Evolutionary conservation across 352 stramenopile genomes (phyloP).

Genomic region (Thraustotheca clavata): DNA sequence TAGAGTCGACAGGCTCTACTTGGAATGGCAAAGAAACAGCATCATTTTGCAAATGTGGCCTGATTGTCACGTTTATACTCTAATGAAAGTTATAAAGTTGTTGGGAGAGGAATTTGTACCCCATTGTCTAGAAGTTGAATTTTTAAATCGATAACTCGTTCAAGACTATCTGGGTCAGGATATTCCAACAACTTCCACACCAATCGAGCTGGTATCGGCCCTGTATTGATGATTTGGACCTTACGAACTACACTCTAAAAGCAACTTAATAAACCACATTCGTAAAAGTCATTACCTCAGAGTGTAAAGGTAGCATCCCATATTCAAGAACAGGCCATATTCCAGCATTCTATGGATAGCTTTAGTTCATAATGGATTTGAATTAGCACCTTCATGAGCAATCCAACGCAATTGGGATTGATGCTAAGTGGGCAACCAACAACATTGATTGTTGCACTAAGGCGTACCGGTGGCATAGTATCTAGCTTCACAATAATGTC

Average conservation of each 20-base stretch:
- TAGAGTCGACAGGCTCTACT: constrained; percentile 23
- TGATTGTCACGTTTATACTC: constrained; percentile 5
- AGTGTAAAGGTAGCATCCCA: constrained; percentile 5
- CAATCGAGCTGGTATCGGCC: constrained; percentile 42
- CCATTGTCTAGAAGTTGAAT: not conserved
- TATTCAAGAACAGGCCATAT: constrained; percentile 11
- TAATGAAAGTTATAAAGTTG: not conserved
- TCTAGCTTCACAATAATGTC: constrained; percentile 46
- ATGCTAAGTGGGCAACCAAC: constrained; percentile 47
- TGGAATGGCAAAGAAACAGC: constrained; percentile 32
- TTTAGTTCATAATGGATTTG: not conserved
- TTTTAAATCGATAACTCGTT: constrained; percentile 3
- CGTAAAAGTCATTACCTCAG: not conserved
- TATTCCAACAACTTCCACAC: constrained; percentile 50
- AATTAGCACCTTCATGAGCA: constrained; percentile 26
- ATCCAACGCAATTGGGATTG: constrained; percentile 57
- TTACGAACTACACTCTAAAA: constrained; percentile 30
- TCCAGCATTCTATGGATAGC: not conserved
- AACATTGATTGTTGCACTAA: constrained; percentile 44
- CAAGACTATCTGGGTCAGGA: constrained; percentile 9
- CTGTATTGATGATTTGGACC: constrained; percentile 59
- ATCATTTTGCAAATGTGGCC: constrained; percentile 9
- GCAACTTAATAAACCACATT: not conserved
- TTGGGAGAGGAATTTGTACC: too few species aligned
- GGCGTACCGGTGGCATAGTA: constrained; percentile 45